Conservation (phyloP, 176 grass and related monocot species). For the Oryza coarctata region DNA sequence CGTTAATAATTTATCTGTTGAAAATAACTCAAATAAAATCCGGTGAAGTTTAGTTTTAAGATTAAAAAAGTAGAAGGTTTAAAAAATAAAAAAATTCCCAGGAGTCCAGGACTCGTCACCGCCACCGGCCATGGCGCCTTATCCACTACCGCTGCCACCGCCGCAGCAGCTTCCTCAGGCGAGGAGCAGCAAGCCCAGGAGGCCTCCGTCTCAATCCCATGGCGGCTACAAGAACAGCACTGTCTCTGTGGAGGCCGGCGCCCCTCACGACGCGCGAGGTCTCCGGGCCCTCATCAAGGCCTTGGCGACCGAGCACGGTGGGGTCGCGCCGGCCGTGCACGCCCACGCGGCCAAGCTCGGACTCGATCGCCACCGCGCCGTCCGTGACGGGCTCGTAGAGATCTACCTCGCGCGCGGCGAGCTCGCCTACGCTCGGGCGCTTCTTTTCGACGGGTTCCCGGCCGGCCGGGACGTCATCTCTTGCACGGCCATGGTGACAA, state of each 20-base stretch:
- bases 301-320: background rate
- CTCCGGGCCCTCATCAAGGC: conserved; percentile 1
- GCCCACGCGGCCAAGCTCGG: conserved; percentile 29
- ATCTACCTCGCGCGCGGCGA: conserved; percentile 39
- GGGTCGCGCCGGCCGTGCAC: background rate
- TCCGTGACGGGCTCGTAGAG: conserved; percentile 39
- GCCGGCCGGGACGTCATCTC: conserved; percentile 39
- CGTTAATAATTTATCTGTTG: too few relatives aligned
- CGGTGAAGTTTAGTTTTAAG: too few relatives aligned
- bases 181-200: background rate
- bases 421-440: background rate
- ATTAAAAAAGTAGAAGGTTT: too few relatives aligned
- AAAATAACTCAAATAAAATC: too few relatives aligned
- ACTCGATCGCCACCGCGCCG: conserved; percentile 1
- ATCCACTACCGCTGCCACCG: background rate
- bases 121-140: conserved; percentile 9
- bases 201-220: background rate
- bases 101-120: background rate
- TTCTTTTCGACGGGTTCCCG: conserved; percentile 29
- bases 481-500: conserved; percentile 53
- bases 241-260: background rate
- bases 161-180: background rate
- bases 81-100: too few relatives aligned
- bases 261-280: background rate
- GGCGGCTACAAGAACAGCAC: background rate